Evolutionary conservation across 768 basidiomycete species (phyloP).

Genomic region (Gymnopilus junonius): DNA sequence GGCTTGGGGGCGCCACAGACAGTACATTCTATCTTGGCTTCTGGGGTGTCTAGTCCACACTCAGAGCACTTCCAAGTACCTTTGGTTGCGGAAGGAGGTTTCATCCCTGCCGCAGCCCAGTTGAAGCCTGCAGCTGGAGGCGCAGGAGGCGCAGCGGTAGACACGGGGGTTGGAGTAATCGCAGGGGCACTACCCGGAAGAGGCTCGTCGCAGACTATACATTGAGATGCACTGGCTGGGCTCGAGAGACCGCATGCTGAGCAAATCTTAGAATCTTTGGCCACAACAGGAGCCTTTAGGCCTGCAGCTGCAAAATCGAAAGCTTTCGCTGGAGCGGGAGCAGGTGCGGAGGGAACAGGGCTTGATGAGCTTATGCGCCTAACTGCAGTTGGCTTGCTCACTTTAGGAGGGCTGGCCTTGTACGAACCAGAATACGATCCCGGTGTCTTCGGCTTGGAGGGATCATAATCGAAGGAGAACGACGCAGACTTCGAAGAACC

Average conservation of each 20-base stretch:
- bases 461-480: conserved; percentile 15
- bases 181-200: not conserved
- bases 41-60: conserved; percentile 57
- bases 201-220: conserved; percentile 52
- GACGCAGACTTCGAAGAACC: not conserved
- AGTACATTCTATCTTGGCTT: conserved; percentile 49
- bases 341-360: conserved; percentile 11
- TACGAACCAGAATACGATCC: conserved; percentile 1
- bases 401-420: conserved; percentile 10
- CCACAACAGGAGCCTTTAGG: conserved; percentile 44
- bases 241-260: conserved; percentile 55
- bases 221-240: conserved; percentile 47
- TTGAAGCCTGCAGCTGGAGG: conserved; percentile 47
- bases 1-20: conserved; percentile 47
- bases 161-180: not conserved
- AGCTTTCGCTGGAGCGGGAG: conserved; percentile 30
- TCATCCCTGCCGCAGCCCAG: conserved; percentile 66
- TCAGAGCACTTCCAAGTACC: conserved; percentile 59
- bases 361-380: not conserved
- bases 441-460: conserved; percentile 8
- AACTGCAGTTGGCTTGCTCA: not conserved
- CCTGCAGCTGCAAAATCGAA: conserved; percentile 72
- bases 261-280: conserved; percentile 55
- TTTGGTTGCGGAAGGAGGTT: conserved; percentile 40
- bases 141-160: conserved; percentile 1